Evolutionary conservation across 169 alveolate species (phyloP), one percentile per base, ranked within the genome.

Genomic region (Plasmodium vinckei): DNA sequence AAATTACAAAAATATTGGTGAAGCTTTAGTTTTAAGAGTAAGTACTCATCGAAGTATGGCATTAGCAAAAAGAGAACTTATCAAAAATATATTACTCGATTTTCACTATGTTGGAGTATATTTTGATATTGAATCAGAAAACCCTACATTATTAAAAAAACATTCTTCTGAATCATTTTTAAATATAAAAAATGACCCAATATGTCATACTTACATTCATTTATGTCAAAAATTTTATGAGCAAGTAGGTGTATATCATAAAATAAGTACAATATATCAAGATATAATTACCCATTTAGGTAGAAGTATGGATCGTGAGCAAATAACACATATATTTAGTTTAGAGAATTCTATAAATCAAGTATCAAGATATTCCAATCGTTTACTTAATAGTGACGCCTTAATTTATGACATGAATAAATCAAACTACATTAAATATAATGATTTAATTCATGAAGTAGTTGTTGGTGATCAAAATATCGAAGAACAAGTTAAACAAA

Each of bases 181-280:
- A 9, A 47, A 64, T 12, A 49, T 75, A 10, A 57, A 75, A 9
- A 51, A 75, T 25, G 56, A 75, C 19, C 13, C 5, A 5, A 5
- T 75, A 13, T 75, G 88, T n/a, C n/a, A 49, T 0, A 9, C n/a
- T 0, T 12, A 75, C 49, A 47, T 75, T 49, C 88, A 75, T 10
- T 25, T 75, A 15, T 75, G 88, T 49, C 69, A 61, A 21, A 75
- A 47, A n/a, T 75, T 47, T 47, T 75, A 75, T 63, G 75, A 75
- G 49, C 68, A 61, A 12, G 23, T 44, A 4, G 12, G 6, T 7
- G 46, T 75, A 2, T 75, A 75, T 42, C 46, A 49, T 5, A 46
- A 65, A 23, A 5, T 75, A 15, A 63, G 61, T 47, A 23, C 13
- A 0, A 47, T 75, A 9, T 63, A 61, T 75, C 15, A 61, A 0